A percentile compares a stretch with the other conserved stretches of the same genome.
Evolutionary conservation across 805 yeast genomes (phyloP).

Genomic region (Isabelozyma pseudorhagii): DNA sequence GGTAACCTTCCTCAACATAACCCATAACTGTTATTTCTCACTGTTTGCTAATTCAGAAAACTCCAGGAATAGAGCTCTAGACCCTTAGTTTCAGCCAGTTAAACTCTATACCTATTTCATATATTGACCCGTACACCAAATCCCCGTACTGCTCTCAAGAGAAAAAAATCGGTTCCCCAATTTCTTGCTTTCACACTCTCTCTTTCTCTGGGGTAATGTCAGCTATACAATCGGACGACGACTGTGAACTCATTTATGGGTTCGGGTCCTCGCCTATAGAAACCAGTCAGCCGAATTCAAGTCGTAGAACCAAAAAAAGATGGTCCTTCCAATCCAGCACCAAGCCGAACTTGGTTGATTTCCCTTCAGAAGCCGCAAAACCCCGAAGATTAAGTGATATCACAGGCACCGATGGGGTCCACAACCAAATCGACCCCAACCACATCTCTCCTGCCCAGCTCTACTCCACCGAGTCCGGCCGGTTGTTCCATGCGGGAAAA

Average conservation of each 20-base stretch:
- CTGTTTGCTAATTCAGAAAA: no score
- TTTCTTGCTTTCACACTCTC: background rate
- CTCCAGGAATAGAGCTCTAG: no score
- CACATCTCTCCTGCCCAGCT: constrained; percentile 89
- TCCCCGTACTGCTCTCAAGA: background rate
- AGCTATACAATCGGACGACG: constrained; percentile 22
- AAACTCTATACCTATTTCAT: background rate
- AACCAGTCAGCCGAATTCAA: constrained; percentile 21
- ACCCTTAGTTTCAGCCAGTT: background rate
- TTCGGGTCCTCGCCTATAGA: constrained; percentile 34
- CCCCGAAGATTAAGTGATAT: constrained; percentile 38
- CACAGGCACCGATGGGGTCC: constrained; percentile 56
- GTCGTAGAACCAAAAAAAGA: constrained; percentile 36
- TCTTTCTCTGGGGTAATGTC: constrained; percentile 7
- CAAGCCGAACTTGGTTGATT: constrained; percentile 35
- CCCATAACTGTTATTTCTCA: no score
- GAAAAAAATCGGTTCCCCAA: background rate
- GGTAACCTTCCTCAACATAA: no score
- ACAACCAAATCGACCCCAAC: constrained; percentile 54
- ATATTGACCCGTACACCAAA: background rate
- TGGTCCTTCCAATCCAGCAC: constrained; percentile 41
- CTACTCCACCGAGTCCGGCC: constrained; percentile 88
- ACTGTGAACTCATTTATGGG: constrained; percentile 31
- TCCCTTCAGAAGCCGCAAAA: constrained; percentile 22
- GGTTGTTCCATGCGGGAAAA: constrained; percentile 93